Evolutionary conservation across 331 rosid genomes (phyloP).

Genomic region (Pyracantha coccinea): DNA sequence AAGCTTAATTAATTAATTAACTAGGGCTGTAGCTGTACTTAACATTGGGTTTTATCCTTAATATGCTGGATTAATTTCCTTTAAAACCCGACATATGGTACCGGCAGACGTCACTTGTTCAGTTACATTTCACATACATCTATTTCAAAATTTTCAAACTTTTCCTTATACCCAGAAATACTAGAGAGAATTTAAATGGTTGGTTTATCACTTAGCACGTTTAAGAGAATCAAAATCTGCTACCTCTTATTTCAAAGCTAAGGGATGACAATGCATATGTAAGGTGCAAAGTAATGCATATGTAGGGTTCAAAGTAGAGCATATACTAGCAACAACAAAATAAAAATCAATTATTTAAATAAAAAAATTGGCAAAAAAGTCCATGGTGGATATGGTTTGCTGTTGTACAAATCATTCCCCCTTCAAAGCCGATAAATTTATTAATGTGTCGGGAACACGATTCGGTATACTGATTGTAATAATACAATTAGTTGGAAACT

Average conservation of each 20-base stretch:
- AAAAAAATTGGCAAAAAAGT: too few relatives aligned
- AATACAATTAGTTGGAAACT: too few relatives aligned
- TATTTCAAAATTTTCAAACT: slow-evolving; percentile 12
- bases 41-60: too few relatives aligned
- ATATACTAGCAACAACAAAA: slow-evolving; percentile 13
- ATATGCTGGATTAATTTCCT: background rate
- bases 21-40: background rate
- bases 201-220: background rate
- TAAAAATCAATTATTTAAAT: background rate
- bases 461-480: too few relatives aligned
- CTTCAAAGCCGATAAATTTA: background rate
- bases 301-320: slow-evolving; percentile 35
- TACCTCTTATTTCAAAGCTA: slow-evolving; percentile 19
- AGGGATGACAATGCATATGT: slow-evolving; percentile 1
- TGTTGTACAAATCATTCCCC: background rate
- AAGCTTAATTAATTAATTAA: background rate
- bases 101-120: background rate
- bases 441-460: too few relatives aligned
- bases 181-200: background rate
- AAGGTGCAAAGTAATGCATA: slow-evolving; percentile 41
- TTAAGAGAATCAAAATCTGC: slow-evolving; percentile 27
- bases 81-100: background rate
- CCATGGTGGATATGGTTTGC: slow-evolving; percentile 18
- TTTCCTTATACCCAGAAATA: slow-evolving; percentile 6
- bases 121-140: slow-evolving; percentile 15